phyloP scores from a whole-genome alignment of 2,329 filamentous ascomycete genomes.

The Colletotrichum kahawae region DNA sequence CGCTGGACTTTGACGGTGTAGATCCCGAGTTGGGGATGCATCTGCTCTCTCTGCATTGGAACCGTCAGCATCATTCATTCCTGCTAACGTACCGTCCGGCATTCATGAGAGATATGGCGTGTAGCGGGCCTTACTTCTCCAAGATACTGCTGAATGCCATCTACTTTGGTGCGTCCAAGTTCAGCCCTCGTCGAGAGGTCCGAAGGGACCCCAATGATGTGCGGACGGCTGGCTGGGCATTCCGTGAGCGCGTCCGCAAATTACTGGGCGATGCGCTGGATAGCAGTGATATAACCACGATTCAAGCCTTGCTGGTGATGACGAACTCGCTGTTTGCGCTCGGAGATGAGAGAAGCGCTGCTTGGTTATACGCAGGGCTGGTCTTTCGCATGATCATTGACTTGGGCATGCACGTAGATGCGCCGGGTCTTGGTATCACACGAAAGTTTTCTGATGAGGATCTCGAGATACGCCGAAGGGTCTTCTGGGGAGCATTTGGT shows the following conservation, averaged over 20 bases:
- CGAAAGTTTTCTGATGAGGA: conserved; percentile 48
- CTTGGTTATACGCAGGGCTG: conserved; percentile 63
- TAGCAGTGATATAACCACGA: conserved; percentile 56
- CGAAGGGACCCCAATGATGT: conserved; percentile 49
- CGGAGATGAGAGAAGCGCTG: conserved; percentile 53
- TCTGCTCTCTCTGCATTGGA: conserved; percentile 56
- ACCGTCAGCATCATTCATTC: conserved; percentile 54
- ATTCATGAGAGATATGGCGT: conserved; percentile 59
- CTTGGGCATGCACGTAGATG: conserved; percentile 55
- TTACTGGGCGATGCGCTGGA: conserved; percentile 52
- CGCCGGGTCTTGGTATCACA: conserved; percentile 31
- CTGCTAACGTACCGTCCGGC: conserved; percentile 56
- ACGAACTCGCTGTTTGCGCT: conserved; percentile 54
- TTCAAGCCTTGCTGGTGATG: conserved; percentile 58
- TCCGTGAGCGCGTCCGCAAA: conserved; percentile 48
- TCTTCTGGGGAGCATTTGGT: conserved; percentile 50
- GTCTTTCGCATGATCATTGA: conserved; percentile 62
- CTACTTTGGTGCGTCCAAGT: conserved; percentile 50
- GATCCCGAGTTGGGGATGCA: conserved; percentile 57
- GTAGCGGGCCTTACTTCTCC: conserved; percentile 60
- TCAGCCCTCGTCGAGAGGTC: conserved; percentile 48
- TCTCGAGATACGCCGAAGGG: conserved; percentile 47
- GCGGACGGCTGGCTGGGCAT: conserved; percentile 52
- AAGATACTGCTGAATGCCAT: conserved; percentile 61
- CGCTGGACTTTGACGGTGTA: conserved; percentile 61